Evolutionary conservation across 2,329 filamentous ascomycete genomes (phyloP), one percentile per base, ranked within the genome.

Genomic region (Venturia nashicola): DNA sequence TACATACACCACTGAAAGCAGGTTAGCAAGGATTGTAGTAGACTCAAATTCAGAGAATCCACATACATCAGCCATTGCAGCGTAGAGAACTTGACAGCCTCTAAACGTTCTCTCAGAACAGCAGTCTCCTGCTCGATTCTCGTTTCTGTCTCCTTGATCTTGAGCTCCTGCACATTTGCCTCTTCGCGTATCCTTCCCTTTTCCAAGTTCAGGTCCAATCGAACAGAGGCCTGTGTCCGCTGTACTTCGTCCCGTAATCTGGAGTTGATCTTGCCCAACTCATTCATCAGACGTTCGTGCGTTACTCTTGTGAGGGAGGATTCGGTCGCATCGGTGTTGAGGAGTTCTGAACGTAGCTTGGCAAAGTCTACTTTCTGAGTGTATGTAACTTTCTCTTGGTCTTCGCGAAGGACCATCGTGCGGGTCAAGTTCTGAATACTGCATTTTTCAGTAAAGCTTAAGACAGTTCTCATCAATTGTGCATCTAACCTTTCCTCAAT

Each of bases 91-190:
- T 99, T 99, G 75, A 99, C 94, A 69, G 91, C 89, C 78, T 99
- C 94, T 59, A 99, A 82, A 77, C 95, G 88, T 80, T 97, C 94
- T 68, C 91, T 82, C 72, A 99, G 75, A 40, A 89, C 88, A 48
- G 93, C 93, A 63, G 94, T 91, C 80, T 97, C 94, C 78, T 97
- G 93, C 80, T 99, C 94, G 71, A 99, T 97, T 77, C 95, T 87
- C 65, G 92, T 96, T 79, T 99, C 94, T 14, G 94, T 97, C 82
- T 99, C 94, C 80, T 96, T 97, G 71, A 99, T 91, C 80, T 96
- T 95, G 76, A 99, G 85, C 76, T 99, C 94, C 78, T 97, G 94
- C 65, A 89, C 88, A 68, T 96, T 95, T 20, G 92, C 91, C 80
- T 99, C 94, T 77, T 99, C 94, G 67, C 94, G 82, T 69, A 97